These are phyloP conservation scores for Cupressus sempervirens DNA, from an alignment of 75 land plant species.

Conservation along the genomic window DNA sequence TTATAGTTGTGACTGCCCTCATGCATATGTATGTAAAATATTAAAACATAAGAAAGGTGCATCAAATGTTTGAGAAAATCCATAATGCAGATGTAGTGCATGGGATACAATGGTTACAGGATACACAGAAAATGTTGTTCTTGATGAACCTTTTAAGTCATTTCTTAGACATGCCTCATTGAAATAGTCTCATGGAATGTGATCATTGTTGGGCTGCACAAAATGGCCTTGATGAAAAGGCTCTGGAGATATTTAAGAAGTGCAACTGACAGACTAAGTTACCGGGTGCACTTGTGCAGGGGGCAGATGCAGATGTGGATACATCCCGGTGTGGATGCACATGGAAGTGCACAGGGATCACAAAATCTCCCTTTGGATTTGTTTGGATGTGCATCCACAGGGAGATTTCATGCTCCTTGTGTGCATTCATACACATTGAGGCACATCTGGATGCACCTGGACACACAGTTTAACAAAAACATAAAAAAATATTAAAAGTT, in stretches of 20 bases:
- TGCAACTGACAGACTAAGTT: background rate
- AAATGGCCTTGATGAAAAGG: background rate
- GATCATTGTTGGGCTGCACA: slow-evolving; percentile 13
- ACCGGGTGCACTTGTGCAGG: too few relatives aligned
- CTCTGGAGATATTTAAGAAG: slow-evolving; percentile 7
- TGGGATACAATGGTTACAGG: slow-evolving; percentile 1
- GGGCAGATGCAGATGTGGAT: too few relatives aligned
- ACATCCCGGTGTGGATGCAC: too few relatives aligned
- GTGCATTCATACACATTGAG: too few relatives aligned
- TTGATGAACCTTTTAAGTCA: background rate
- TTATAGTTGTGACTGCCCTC: background rate
- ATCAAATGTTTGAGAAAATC: background rate
- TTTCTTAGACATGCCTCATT: background rate
- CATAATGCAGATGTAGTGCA: slow-evolving; percentile 11
- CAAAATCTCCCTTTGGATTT: too few relatives aligned
- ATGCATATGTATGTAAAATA: slow-evolving; percentile 6
- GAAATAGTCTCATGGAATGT: slow-evolving; percentile 15
- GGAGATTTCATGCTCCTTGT: too few relatives aligned
- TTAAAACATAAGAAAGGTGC: background rate
- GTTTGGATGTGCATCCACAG: too few relatives aligned
- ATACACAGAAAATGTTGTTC: slow-evolving; percentile 6
- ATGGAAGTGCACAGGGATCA: too few relatives aligned
- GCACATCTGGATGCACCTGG: too few relatives aligned
- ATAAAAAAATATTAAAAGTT: too few relatives aligned
- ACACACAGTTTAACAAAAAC: too few relatives aligned